A percentile compares a stretch with the other conserved stretches of the same genome.
phyloP scores from a whole-genome alignment of 495 filamentous ascomycete species.

The Sphaerosporella brunnea region DNA sequence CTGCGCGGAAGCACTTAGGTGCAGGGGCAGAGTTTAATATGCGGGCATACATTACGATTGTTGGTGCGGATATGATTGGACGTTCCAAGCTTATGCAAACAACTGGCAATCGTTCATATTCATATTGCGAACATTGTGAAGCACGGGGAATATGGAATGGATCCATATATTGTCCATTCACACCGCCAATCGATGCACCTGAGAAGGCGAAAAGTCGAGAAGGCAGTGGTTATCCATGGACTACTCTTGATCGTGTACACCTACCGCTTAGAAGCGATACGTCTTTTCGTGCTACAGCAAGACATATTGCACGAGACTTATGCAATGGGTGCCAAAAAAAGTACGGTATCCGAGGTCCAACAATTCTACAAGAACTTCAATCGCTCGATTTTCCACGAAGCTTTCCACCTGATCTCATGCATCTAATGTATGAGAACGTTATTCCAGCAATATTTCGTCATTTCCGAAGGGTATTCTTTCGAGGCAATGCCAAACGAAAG shows the following conservation, averaged over 20 bases:
- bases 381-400: not conserved
- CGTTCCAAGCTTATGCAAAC: not conserved
- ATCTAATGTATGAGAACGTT: not conserved
- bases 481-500: too few relatives aligned
- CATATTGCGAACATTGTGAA: not conserved
- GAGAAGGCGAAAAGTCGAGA: too few relatives aligned
- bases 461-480: too few relatives aligned
- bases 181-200: too few relatives aligned
- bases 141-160: too few relatives aligned
- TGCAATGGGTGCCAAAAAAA: not conserved
- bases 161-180: too few relatives aligned
- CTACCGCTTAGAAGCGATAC: not conserved
- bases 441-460: too few relatives aligned
- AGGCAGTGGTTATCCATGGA: not conserved
- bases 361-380: not conserved
- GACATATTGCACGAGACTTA: not conserved
- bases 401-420: not conserved
- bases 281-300: not conserved
- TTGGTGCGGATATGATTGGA: not conserved
- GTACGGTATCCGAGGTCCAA: not conserved
- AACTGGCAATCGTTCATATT: not conserved
- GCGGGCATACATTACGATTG: not conserved
- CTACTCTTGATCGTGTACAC: not conserved
- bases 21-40: not conserved
- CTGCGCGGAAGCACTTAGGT: not conserved